Base-by-base conservation (phyloP, 352 stramenopile species). In the Globisporangium sylvaticum region DNA sequence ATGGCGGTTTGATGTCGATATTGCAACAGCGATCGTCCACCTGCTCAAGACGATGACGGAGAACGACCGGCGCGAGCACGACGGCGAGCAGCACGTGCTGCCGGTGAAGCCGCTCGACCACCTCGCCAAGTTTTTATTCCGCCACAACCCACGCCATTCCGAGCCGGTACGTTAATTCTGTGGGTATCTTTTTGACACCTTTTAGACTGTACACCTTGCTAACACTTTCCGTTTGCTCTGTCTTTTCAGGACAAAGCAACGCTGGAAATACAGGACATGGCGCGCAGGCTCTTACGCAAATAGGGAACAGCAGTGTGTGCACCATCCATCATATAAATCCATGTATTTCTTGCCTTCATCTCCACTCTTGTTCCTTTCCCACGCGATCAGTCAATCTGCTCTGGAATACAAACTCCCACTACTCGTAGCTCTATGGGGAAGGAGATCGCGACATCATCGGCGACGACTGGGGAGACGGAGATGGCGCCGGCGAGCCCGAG, bases 91-190 rank as follows among this genome's bases (percentile, higher is more conserved):
- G 48, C 67, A 67, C 27, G 70, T 67, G 12, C 68, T 75, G 25
- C 64, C 68, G 18, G 81, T 92, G 60, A 74, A 81, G 27, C 82
- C 83, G 9, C 65, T 94, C 8, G 76, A 92, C 68, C 81, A 91
- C 65, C 68, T 92, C 27, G 82, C 83, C 54, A 80, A 77, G 31
- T 92, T 81, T 67, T 70, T 94, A 37, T 68, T 88, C 44, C 80
- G 85, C 15, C 78, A 88, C 31, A 93, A 93, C 54, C 79, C 82
- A n/a, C 71, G 74, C 24, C 75, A 89, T 50, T 63, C 59, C 3
- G 67, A 89, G 53, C 72, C 73, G 20, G 85, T 91, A 70, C 6
- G 81, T 75, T 27, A 4, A 6, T 15, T 61, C 5, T 20, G 14
- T 42, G n/a, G n/a, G n/a, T n/a, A n/a, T n/a, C n/a, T n/a, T n/a